These are phyloP conservation scores for Barnettozyma wickerhamii DNA, from an alignment of 805 yeast genomes.

Conservation along the genomic window DNA sequence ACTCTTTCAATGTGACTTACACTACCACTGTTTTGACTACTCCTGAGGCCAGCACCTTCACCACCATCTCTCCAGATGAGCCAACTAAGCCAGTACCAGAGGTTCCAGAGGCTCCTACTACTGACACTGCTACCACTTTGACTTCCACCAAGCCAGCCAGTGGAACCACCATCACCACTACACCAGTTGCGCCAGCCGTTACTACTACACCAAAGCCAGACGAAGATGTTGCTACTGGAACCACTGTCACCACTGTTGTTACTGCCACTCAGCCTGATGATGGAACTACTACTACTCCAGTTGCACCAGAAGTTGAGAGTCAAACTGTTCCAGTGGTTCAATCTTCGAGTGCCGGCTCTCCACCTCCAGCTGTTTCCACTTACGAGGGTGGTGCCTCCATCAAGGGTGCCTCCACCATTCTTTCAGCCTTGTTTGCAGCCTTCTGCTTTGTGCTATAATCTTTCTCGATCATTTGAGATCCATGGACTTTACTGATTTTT, in stretches of 20 bases:
- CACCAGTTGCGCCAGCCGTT: no score
- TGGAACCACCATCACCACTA: no score
- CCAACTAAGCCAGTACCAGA: neutral
- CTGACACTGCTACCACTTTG: neutral
- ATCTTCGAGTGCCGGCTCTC: neutral
- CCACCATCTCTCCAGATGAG: constrained; percentile 2
- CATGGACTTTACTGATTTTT: no score
- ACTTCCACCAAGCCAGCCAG: neutral
- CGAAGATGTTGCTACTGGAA: no score
- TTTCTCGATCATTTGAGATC: neutral
- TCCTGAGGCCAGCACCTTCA: neutral
- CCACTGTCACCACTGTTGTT: neutral
- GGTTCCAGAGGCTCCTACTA: neutral
- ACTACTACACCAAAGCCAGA: no score
- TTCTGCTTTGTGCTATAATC: neutral
- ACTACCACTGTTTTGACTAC: neutral
- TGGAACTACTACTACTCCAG: neutral
- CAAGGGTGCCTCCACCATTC: neutral
- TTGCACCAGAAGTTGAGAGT: neutral
- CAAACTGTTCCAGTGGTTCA: constrained; percentile 1
- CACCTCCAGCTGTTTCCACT: constrained; percentile 3
- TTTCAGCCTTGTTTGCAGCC: neutral
- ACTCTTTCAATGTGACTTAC: neutral
- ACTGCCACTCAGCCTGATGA: neutral
- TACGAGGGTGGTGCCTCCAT: constrained; percentile 2